Conservation (phyloP, 2,329 filamentous ascomycete species). For the Curvularia spicifera region DNA sequence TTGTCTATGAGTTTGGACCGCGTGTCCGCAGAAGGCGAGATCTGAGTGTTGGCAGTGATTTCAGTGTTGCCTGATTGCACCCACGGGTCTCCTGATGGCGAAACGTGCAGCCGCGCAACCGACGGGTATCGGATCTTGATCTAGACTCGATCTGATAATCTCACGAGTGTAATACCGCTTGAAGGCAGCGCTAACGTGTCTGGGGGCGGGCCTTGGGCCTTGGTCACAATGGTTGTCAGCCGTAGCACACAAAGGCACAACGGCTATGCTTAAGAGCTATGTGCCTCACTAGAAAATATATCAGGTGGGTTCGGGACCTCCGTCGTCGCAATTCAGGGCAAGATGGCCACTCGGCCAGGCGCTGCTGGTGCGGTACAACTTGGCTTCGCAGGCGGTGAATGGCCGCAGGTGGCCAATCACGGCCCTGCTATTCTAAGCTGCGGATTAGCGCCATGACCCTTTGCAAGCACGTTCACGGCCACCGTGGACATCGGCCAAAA, state of each 20-base stretch:
- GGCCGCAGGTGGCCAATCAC: constrained; percentile 28
- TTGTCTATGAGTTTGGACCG: constrained; percentile 15
- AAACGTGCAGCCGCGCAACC: constrained; percentile 1
- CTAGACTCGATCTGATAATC: constrained; percentile 24
- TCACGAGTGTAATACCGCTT: constrained; percentile 17
- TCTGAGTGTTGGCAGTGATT: constrained; percentile 16
- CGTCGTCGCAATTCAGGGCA: constrained; percentile 27
- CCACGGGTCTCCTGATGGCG: constrained; percentile 10
- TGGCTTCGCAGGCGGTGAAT: constrained; percentile 29
- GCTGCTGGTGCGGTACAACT: constrained; percentile 23
- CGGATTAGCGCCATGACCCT: constrained; percentile 21
- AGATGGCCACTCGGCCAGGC: constrained; percentile 25
- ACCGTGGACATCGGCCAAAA: constrained; percentile 4
- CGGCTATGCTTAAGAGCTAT: constrained; percentile 27
- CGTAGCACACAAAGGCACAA: constrained; percentile 25
- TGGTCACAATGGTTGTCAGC: constrained; percentile 22
- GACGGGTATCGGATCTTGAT: constrained; percentile 4
- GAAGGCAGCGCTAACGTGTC: constrained; percentile 36
- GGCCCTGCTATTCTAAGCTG: constrained; percentile 31
- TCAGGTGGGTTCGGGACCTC: constrained; percentile 25
- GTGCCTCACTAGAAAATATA: constrained; percentile 24
- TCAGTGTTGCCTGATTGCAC: constrained; percentile 30
- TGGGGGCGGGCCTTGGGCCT: constrained; percentile 28
- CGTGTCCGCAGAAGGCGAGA: constrained; percentile 9
- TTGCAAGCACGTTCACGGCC: constrained; percentile 16